Evolutionary conservation across 768 basidiomycete species (phyloP).

Genomic region (Tricholoma terreum): DNA sequence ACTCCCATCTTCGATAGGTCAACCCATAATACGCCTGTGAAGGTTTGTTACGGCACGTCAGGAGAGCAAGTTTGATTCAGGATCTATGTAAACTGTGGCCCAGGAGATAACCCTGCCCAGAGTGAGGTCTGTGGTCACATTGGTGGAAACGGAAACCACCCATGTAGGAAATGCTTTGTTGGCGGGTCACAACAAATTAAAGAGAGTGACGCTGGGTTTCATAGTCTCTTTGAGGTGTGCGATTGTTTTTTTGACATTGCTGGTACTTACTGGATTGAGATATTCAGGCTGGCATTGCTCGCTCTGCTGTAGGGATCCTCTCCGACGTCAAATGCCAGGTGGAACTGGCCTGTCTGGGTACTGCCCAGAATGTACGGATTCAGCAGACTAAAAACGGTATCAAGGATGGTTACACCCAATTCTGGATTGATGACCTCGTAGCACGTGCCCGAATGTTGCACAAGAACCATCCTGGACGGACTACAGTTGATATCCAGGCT

Average conservation of each 20-base stretch:
- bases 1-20: constrained; percentile 15
- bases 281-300: constrained; percentile 20
- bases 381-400: constrained; percentile 32
- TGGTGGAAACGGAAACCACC: constrained; percentile 36
- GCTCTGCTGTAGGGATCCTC: constrained; percentile 19
- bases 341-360: constrained; percentile 26
- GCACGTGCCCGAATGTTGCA: constrained; percentile 16
- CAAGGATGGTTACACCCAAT: constrained; percentile 37
- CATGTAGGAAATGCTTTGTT: constrained; percentile 37
- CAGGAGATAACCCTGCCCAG: constrained; percentile 40
- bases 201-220: constrained; percentile 30
- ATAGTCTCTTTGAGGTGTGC: constrained; percentile 31
- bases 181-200: constrained; percentile 35
- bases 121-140: constrained; percentile 37
- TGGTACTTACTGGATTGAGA: not conserved
- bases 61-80: constrained; percentile 22
- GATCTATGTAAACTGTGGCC: constrained; percentile 25
- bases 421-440: constrained; percentile 35
- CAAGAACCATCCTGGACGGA: constrained; percentile 13
- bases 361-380: constrained; percentile 23
- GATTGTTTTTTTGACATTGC: too few relatives aligned
- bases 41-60: constrained; percentile 25
- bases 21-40: constrained; percentile 30
- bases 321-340: constrained; percentile 29
- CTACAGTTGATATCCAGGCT: constrained; percentile 17